Base-by-base conservation (phyloP, 2,329 filamentous ascomycete species). In the Ascochyta fabae region DNA sequence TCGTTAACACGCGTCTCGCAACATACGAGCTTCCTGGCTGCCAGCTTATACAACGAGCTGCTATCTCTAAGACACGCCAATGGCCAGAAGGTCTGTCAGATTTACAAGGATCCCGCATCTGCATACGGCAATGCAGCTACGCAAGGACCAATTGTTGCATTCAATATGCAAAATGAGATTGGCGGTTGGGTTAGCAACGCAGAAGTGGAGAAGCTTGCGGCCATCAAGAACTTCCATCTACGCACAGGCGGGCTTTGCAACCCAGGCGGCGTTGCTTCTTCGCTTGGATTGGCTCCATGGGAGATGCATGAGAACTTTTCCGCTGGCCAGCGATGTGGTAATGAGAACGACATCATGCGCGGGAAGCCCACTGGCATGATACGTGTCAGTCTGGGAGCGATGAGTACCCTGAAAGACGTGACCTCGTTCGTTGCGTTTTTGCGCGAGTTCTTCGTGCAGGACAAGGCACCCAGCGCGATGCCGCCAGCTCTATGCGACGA, bases 191-290 rank as follows among this genome's bases (percentile, higher is more conserved):
- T 95, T 47, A 91, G 90, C 61, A 88, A 93, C 59, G 82, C 86
- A 13, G 93, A 98, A 70, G 87, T 98, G 16, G 93, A 98, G 71
- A 96, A 94, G 73, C 80, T 97, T 22, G 90, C 92, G 6, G 83
- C 84, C 2, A 80, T 96, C 19, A 91, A 89, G 61, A 84, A 86
- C 44, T 89, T 98, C 38, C 91, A 97, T 67, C 78, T 98, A 16
- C 86, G 95, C 34, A 96, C 92, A 0, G 95, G 95, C 5, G 90
- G 92, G 0, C 81, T 97, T 1, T 99, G 95, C 77, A 97, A 96
- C 66, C 94, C 95, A 1, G 95, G 93, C 9, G 92, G 92, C 1
- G 85, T 96, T 54, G 89, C 92, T 13, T 81, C 83, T 1, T 85
- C 87, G 19, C 82, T 98, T n/a, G 80, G 81, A 1, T 81, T 97